Evolutionary conservation across 805 yeast species (phyloP), one percentile per base, ranked within the genome.

Genomic region (Candida germanica): DNA sequence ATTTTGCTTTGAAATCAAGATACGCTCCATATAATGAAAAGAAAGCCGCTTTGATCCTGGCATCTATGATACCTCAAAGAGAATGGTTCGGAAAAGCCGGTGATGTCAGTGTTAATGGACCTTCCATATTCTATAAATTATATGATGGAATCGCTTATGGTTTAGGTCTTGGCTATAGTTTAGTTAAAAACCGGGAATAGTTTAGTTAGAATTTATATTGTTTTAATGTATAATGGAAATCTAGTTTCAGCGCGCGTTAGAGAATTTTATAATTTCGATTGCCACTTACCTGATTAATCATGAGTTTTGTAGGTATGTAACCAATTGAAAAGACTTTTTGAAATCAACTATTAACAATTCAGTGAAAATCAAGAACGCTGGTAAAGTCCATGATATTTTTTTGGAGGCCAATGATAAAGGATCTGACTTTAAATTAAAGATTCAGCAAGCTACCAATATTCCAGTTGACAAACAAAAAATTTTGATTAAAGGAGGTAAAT

Each of bases 391-490:
- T 41, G 65, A 64, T 17, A 54, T 68, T 13, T 60, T 53, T 28
- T 51, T 82, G 21, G 80, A 72, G 32, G 64, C 75, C 4, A 52
- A 51, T 8, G 79, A 77, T 37, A 71, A 77, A 2, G 94, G 88
- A 5, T 54, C 65, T 20, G 73, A 69, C 5, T 73, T 85, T 58
- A 91, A 88, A 56, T 61, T 68, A 31, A 80, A 81, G 58, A 79
- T 93, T 37, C 80, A 75, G 47, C 75, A 79, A 15, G 57, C 77
- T 39, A 91, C 98, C 2, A 78, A 78, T 40, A 87, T 93, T 37
- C 95, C 96, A n/a, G 76, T 80, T 1, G 83, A 78, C 36, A 80
- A 96, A 49, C 98, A 93, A 64, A 91, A 91, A 65, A 82, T 89
- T 42, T 72, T 93, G 54, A 76, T 87, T 35, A 88, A 86, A 64